Base-by-base conservation (phyloP, 2,329 filamentous ascomycete species). In the Monosporascus sp. region DNA sequence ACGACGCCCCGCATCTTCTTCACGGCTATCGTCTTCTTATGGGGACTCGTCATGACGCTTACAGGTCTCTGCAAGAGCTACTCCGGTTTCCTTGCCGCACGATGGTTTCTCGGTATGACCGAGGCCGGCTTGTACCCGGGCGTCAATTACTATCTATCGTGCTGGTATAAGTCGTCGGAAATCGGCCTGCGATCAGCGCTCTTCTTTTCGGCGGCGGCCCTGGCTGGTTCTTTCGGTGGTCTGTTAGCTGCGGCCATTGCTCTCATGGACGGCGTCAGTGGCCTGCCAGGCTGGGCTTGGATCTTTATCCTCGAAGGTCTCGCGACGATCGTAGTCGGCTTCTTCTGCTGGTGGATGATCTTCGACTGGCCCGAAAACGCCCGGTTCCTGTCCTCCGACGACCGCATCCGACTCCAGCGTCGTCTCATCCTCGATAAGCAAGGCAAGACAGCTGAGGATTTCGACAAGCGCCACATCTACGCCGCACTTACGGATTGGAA, bases 311-410 rank as follows among this genome's bases (percentile, higher is more conserved):
- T 88, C 27, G 85, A 90, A 71, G 90, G 90, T 5, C 72, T 88
- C 2, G 75, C 83, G 0, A 92, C 90, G 0, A 76, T 91, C 1
- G 1, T 90, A 1, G 77, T 91, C 24, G 90, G 87, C 2, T 59
- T 88, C 5, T 69, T 76, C 0, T 88, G 83, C 1, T 91, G 87
- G 71, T 92, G 85, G 84, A 83, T 88, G 74, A 88, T 95, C 1
- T 83, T 90, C 58, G 89, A 96, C 66, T 95, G 91, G 65, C 91
- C 91, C 0, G 86, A 88, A 57, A 79, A 88, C 53, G 90, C 89
- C 22, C 83, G 68, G 1, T 95, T 95, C 66, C 77, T 96, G 7
- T 81, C 82, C 0, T 77, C 82, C 1, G 78, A 82, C 9, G 90
- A 96, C 61, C 86, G 88, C 26, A 77, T 76, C 6, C 82, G 90